Conservation (phyloP, 1,284 basidiomycete genomes). For the Malassezia obtusa region DNA sequence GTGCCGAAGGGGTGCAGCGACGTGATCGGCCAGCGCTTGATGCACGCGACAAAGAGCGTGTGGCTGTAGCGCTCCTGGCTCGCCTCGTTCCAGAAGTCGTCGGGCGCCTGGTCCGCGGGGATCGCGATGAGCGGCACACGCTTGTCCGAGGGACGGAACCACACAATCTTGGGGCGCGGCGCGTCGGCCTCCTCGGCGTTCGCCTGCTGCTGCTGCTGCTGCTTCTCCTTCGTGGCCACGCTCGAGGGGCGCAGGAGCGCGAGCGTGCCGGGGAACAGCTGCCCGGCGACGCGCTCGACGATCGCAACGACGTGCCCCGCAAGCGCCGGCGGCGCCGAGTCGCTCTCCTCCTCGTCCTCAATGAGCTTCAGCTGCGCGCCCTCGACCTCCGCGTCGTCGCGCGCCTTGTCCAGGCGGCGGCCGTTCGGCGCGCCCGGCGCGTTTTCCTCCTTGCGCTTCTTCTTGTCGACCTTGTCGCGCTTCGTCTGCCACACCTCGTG, state of each 20-base stretch:
- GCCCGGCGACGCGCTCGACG: conserved; percentile 95
- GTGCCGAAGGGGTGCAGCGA: conserved; percentile 98
- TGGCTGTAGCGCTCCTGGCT: conserved; percentile 67
- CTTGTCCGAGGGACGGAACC: conserved; percentile 99
- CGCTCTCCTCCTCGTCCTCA: conserved; percentile 86
- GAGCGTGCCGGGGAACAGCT: conserved; percentile 92
- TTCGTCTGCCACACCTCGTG: conserved; percentile 84
- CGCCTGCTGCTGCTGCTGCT: conserved; percentile 86
- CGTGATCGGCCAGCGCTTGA: conserved; percentile 78
- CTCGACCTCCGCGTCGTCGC: conserved; percentile 98
- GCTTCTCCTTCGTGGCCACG: conserved; percentile 97
- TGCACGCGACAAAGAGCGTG: conserved; percentile 90
- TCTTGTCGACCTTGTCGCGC: conserved; percentile 99
- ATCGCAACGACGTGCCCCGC: conserved; percentile 97
- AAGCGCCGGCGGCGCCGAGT: conserved; percentile 51
- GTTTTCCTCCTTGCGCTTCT: conserved; percentile 68
- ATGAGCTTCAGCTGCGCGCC: conserved; percentile 92
- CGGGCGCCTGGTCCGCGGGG: conserved; percentile 87
- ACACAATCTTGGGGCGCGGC: conserved; percentile 88
- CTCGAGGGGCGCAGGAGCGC: conserved; percentile 91
- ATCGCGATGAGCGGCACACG: conserved; percentile 97
- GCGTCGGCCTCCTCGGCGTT: conserved; percentile 54
- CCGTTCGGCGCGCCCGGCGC: conserved; percentile 57
- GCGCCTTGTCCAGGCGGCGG: conserved; percentile 97
- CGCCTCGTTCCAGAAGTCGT: conserved; percentile 88